phyloP scores from a whole-genome alignment of 2,329 filamentous ascomycete species.

The Fusarium praegraminearum region DNA sequence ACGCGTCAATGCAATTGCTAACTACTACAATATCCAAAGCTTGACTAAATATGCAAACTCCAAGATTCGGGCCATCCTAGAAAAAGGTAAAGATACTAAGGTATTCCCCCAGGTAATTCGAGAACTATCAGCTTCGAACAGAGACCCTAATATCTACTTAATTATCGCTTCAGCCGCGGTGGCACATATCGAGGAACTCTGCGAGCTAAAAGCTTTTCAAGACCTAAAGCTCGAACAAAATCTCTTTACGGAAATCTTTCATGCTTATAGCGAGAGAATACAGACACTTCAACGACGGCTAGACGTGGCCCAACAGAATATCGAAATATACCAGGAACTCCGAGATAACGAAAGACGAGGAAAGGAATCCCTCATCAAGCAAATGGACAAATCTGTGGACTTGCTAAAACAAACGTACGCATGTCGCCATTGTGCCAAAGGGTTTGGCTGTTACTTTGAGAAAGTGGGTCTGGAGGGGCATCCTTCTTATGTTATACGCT shows the following conservation, averaged over 20 bases:
- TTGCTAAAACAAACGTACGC: no score
- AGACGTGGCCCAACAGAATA: no score
- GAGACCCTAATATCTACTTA: rapidly evolving
- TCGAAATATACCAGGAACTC: no score
- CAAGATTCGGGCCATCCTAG: background rate
- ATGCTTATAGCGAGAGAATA: rapidly evolving
- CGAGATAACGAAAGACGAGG: no score
- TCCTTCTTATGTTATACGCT: background rate
- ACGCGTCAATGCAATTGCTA: constrained; percentile 1
- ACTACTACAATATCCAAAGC: constrained; percentile 1
- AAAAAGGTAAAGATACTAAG: background rate
- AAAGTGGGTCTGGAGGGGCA: background rate
- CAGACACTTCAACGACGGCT: rapidly evolving
- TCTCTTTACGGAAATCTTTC: background rate
- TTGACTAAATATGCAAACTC: background rate
- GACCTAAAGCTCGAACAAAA: background rate
- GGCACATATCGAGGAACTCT: background rate
- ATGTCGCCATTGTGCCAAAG: no score
- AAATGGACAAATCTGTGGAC: no score
- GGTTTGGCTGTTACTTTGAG: no score
- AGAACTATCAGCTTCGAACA: background rate
- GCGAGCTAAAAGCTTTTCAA: background rate
- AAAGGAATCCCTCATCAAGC: no score
- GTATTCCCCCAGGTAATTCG: background rate
- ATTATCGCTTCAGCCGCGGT: background rate